phyloP scores from a whole-genome alignment of 2,329 filamentous ascomycete species.

The Xylaria multiplex region DNA sequence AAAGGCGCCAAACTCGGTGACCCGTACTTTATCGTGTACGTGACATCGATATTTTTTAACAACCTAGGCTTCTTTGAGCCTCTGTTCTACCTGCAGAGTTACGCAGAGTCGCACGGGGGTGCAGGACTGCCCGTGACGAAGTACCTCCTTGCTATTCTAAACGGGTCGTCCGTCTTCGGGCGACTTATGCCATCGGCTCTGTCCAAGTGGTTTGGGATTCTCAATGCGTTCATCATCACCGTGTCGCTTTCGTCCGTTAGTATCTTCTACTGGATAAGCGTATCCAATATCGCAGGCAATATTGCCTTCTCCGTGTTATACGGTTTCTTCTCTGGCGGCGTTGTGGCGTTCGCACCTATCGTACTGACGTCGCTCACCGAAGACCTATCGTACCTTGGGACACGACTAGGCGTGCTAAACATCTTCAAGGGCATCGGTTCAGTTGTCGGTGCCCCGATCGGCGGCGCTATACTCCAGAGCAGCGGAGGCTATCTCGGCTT shows the following conservation, averaged over 20 bases:
- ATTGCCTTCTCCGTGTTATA: constrained; percentile 57
- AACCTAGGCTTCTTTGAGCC: constrained; percentile 37
- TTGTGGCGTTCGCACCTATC: constrained; percentile 56
- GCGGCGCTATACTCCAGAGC: constrained; percentile 50
- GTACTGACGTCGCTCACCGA: constrained; percentile 55
- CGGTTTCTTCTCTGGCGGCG: constrained; percentile 58
- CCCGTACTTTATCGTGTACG: constrained; percentile 30
- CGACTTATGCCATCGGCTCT: constrained; percentile 59
- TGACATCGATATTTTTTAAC: constrained; percentile 35
- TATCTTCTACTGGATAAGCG: constrained; percentile 55
- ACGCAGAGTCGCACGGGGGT: constrained; percentile 29
- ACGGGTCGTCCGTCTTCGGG: constrained; percentile 60
- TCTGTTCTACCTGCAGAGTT: constrained; percentile 34
- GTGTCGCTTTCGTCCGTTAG: constrained; percentile 50
- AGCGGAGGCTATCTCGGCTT: constrained; percentile 45
- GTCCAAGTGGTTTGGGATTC: constrained; percentile 54
- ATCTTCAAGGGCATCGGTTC: constrained; percentile 52
- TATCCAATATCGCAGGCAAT: constrained; percentile 50
- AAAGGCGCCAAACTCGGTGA: constrained; percentile 32
- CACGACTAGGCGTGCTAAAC: constrained; percentile 57
- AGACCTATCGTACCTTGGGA: constrained; percentile 54
- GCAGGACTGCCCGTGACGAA: constrained; percentile 48
- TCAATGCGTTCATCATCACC: constrained; percentile 54
- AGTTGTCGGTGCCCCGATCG: constrained; percentile 53
- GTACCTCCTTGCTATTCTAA: constrained; percentile 63